Evolutionary conservation across 179 eudicot species (phyloP).

Genomic region (Carnegiea gigantea): DNA sequence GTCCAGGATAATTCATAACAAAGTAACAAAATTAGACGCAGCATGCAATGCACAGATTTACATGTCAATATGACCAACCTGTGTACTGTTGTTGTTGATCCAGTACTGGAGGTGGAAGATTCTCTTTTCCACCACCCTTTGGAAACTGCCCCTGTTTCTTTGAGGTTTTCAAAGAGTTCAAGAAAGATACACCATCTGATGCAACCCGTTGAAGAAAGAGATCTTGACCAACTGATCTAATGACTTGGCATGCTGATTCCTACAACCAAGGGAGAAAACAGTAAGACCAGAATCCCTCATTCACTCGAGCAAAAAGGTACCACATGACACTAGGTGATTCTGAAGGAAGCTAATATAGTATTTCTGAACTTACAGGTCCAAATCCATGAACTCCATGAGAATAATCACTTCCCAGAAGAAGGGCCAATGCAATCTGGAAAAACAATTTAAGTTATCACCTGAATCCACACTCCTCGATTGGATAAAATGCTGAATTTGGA

Average conservation of each 20-base stretch:
- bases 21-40: neutral
- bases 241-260: conserved; percentile 81
- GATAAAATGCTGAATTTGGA: neutral
- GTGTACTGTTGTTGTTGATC: conserved; percentile 23
- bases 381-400: conserved; percentile 76
- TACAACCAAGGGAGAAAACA: conserved; percentile 27
- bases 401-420: conserved; percentile 93
- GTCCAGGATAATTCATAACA: neutral
- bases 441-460: conserved; percentile 8
- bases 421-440: conserved; percentile 77
- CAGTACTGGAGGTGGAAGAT: conserved; percentile 23
- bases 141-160: conserved; percentile 45
- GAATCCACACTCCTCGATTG: conserved; percentile 1
- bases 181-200: conserved; percentile 59
- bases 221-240: conserved; percentile 63
- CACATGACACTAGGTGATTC: neutral
- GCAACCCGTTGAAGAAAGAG: conserved; percentile 55
- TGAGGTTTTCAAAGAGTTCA: conserved; percentile 49
- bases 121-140: conserved; percentile 49
- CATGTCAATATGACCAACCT: conserved; percentile 36
- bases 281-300: conserved; percentile 11
- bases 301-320: neutral
- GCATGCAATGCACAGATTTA: neutral
- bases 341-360: neutral
- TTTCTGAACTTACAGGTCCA: conserved; percentile 67